Base-by-base conservation (phyloP, 768 basidiomycete species). In the Botryobasidium botryosum region DNA sequence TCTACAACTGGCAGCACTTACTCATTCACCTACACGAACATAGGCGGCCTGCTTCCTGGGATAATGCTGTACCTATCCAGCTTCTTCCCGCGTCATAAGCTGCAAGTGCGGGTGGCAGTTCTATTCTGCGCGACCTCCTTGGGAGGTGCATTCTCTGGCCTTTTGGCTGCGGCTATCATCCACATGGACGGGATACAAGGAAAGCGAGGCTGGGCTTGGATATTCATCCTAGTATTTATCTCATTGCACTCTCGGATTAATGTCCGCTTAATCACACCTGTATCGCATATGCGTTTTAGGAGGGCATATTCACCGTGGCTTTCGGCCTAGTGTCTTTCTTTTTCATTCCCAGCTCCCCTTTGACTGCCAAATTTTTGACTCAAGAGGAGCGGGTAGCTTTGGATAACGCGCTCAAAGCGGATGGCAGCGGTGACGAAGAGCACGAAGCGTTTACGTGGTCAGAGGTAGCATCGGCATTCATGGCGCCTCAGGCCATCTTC, bases 31-130 rank as follows among this genome's bases (percentile, higher is more conserved):
- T 8, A 13, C 37, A 8, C 23, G 10, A 12, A 13, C 8, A 5
- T 44, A 44, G 43, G 43, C 20, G 43, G 43, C 10, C 43, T 44
- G 4, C 33, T 32, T 33, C 43, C 43, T 5, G 43, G 43, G 17
- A 5, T 44, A 17, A 32, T 20, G 17, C 20, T 44, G 17, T 18
- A 20, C 43, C 31, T 44, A 13, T 20, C 43, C 28, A 44, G 18
- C 26, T 44, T 18, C 18, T 44, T 35, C 31, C 17, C 17, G 17
- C 43, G 43, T 5, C 17, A 44, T 32, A 29, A 44, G 25, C 25
- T 20, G 29, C 17, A 44, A n/a, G 17, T 44, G 28, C 18, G 17
- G 27, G 33, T 44, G 17, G n/a, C 26, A 18, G 17, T 44, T 5
- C 26, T 44, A 5, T 44, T n/a, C 31, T 18, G 18, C 20, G 43